phyloP scores from a whole-genome alignment of 371 early-diverging fungal species.

The Coemansia sp. region DNA sequence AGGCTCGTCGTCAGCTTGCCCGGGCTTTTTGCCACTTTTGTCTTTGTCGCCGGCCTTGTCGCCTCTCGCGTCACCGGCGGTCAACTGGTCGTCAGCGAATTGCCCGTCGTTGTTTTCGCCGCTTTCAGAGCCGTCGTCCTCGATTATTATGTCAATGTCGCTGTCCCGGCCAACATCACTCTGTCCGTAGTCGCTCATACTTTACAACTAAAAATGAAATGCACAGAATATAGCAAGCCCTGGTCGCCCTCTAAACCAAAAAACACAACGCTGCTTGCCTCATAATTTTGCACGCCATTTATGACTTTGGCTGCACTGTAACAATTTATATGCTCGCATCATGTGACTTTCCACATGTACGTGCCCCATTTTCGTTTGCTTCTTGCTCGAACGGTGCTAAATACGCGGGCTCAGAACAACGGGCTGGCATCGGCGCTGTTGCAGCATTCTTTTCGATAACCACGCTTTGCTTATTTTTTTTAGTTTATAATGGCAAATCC shows the following conservation, averaged over 20 bases:
- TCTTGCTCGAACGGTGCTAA: background rate
- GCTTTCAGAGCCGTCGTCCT: conserved; percentile 39
- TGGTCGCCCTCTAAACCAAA: no score
- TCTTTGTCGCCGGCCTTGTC: background rate
- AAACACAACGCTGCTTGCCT: no score
- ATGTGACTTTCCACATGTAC: no score
- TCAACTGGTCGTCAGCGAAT: background rate
- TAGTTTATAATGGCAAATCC: conserved; percentile 44
- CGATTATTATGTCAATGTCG: conserved; percentile 13
- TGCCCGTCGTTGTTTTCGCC: conserved; percentile 15
- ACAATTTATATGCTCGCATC: no score
- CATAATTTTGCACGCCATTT: no score
- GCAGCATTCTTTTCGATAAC: background rate
- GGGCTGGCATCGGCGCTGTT: background rate
- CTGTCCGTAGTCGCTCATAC: no score
- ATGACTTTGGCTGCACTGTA: no score
- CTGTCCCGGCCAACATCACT: no score
- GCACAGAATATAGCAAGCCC: no score
- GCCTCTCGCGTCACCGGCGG: no score
- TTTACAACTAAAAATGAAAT: no score
- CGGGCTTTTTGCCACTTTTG: conserved; percentile 3
- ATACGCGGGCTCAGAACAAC: background rate
- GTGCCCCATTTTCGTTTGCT: no score
- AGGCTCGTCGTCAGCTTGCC: conserved; percentile 38
- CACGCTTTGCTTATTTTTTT: conserved; percentile 1